Base-by-base conservation (phyloP, 805 yeast genomes). In the Yarrowia osloensis region DNA sequence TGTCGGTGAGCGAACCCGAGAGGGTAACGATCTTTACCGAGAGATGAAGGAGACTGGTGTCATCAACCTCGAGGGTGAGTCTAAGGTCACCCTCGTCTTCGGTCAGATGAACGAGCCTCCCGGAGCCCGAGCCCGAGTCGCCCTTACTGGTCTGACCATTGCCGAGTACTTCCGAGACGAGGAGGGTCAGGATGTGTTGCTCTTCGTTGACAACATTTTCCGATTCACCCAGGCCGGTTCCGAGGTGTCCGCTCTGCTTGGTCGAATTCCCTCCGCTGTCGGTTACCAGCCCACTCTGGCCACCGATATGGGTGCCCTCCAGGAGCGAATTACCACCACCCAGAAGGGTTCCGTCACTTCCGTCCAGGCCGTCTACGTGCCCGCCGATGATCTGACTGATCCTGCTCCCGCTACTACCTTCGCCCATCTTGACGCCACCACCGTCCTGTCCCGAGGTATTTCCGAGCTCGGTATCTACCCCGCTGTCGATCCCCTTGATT, bases 61-160 rank as follows among this genome's bases (percentile, higher is more conserved):
- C 85, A 95, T 95, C 84, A 92, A 95, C 90, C 87, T 94, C 77
- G 98, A 95, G 81, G 99, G 99, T 83, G 98, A 95, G 77, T 95
- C 99, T 79, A 95, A 95, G 89, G 99, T 95, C 84, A 96, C 98
- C 75, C 87, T 94, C 79, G 99, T 94, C 71, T 94, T 94, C 87
- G 99, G 99, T 83, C 99, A 95, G 87, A 94, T 94, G 99, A 94
- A 94, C 88, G 99, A 94, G 88, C 99, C 99, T 79, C 99, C 99
- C 76, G 99, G 99, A 85, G 99, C 99, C 78, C 93, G 99, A 89
- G 98, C 99, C 78, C 94, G 99, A 88, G 98, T 95, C 81, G 99
- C 99, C 77, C 86, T 94, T 81, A 95, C 99, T 76, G 99, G 99
- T 89, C 88, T 94, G 83, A 94, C 99, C 84, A 92, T 94, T 81